Base-by-base conservation (phyloP, 352 stramenopile genomes). In the Globisporangium uncinulatum region DNA sequence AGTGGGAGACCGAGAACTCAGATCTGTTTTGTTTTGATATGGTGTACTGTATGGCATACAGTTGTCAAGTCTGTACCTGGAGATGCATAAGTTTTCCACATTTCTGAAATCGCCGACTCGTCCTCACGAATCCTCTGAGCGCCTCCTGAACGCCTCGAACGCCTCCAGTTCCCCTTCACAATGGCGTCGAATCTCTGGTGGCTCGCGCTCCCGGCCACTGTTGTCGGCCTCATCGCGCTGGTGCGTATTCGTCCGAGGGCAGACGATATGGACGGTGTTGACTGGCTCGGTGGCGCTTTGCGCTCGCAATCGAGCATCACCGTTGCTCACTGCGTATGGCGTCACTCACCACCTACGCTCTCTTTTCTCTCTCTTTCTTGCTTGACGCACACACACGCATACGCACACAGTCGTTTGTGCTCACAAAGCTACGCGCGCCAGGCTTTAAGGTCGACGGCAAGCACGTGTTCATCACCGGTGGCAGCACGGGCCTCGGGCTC, bases 391-490 rank as follows among this genome's bases (percentile, higher is more conserved):
- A 29, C 24, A 92, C n/a, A n/a, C n/a, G n/a, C n/a, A n/a, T n/a
- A 29, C 24, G 24, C 24, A 29, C 24, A 29, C 24, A 92, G 81
- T 89, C 81, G 31, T 79, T 77, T 36, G 57, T 88, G 36, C 65
- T 69, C 56, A 89, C 69, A 21, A 91, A 89, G 62, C 20, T 89
- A 31, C 65, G 66, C 4, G 72, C 74, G 17, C 79, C 84, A 17
- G 79, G 78, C 49, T 91, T 92, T 42, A 61, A 87, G 47, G 82
- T 94, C 47, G 69, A 84, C 11, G 82, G 71, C 65, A 89, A 91
- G 59, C 84, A 94, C 71, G 79, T 90, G 50, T 89, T 92, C 56
- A 57, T 65, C 59, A 53, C 45, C 14, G 78, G 83, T 34, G 83
- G 81, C 42, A 87, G 70, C 61, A 78, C 74, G 4, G 83, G 83